Conservation (phyloP, 805 yeast species). For the Kuraishia capsulata region DNA sequence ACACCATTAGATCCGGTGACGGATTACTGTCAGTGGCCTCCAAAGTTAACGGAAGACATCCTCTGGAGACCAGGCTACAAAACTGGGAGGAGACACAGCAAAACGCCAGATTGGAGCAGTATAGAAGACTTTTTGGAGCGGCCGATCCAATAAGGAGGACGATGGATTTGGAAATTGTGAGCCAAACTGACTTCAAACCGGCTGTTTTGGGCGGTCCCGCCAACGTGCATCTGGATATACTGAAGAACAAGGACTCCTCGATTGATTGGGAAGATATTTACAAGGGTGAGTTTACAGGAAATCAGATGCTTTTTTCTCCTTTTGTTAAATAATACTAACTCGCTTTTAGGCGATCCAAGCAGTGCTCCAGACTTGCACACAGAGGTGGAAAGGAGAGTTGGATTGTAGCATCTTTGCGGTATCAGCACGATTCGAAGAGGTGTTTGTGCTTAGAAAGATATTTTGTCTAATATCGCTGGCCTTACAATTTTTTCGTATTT, state of each 20-base stretch:
- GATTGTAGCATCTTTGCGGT: conserved; percentile 24
- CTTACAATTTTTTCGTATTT: too few species aligned
- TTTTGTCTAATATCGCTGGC: too few species aligned
- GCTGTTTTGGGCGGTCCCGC: conserved; percentile 46
- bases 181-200: conserved; percentile 64
- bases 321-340: conserved; percentile 6
- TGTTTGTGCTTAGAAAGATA: conserved; percentile 8
- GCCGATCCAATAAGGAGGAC: conserved; percentile 89
- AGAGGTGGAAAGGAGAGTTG: conserved; percentile 61
- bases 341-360: too few species aligned
- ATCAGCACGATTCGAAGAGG: not conserved
- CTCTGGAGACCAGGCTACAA: conserved; percentile 65
- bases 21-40: conserved; percentile 57
- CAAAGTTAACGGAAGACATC: conserved; percentile 71
- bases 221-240: conserved; percentile 65
- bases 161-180: conserved; percentile 78
- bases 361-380: conserved; percentile 51
- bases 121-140: conserved; percentile 79
- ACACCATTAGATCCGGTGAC: conserved; percentile 53
- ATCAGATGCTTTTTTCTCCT: conserved; percentile 1
- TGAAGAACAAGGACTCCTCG: conserved; percentile 64
- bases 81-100: conserved; percentile 78
- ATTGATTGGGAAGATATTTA: conserved; percentile 95
- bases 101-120: conserved; percentile 61
- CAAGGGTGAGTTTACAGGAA: conserved; percentile 27